A percentile compares a stretch with the other conserved stretches of the same genome.
phyloP scores from a whole-genome alignment of 495 filamentous ascomycete genomes.

The Penicillium antarcticum region DNA sequence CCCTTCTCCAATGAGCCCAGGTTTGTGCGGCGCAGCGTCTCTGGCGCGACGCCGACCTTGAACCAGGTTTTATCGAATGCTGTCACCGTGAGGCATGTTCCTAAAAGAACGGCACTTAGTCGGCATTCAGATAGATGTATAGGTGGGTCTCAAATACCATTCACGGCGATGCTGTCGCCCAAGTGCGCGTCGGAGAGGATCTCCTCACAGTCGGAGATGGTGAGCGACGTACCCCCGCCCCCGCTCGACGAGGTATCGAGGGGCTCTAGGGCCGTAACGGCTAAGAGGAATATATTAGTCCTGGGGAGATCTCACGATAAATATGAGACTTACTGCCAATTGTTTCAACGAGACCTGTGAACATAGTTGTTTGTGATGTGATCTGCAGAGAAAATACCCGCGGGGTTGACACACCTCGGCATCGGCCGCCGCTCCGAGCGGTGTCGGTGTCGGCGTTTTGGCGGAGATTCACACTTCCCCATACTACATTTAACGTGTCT shows the following conservation, averaged over 20 bases:
- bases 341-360: slow-evolving; percentile 94
- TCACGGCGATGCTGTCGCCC: slow-evolving; percentile 90
- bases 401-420: slow-evolving; percentile 32
- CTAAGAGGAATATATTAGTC: slow-evolving; percentile 40
- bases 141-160: slow-evolving; percentile 51
- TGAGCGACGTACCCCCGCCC: slow-evolving; percentile 81
- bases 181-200: slow-evolving; percentile 81
- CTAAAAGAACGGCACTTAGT: slow-evolving; percentile 28
- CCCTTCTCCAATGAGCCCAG: slow-evolving; percentile 63
- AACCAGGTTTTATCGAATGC: slow-evolving; percentile 66
- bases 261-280: slow-evolving; percentile 75
- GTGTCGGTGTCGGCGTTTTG: slow-evolving; percentile 34
- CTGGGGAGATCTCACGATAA: neutral
- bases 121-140: neutral
- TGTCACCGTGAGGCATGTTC: slow-evolving; percentile 89
- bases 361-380: slow-evolving; percentile 59
- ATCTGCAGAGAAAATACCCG: slow-evolving; percentile 15
- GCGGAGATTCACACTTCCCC: slow-evolving; percentile 26
- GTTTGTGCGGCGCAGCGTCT: slow-evolving; percentile 95
- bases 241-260: slow-evolving; percentile 66
- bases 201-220: slow-evolving; percentile 68
- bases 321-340: slow-evolving; percentile 69
- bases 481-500: slow-evolving; percentile 11
- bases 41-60: slow-evolving; percentile 92
- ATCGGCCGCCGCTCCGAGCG: slow-evolving; percentile 24